phyloP scores from a whole-genome alignment of 73 alveolate genomes.

The Paramecium pentaurelia region DNA sequence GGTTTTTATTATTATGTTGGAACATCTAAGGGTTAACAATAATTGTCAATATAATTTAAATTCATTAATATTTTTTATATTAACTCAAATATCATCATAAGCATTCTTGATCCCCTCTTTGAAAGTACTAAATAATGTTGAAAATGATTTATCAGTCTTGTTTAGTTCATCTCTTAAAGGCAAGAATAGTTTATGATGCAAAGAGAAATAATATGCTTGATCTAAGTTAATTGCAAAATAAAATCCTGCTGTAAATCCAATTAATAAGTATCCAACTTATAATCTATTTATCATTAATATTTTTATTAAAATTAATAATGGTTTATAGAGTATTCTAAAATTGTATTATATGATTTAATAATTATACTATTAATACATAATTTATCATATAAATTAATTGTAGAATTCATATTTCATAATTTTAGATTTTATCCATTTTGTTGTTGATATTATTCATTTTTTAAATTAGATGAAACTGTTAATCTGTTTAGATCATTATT shows the following conservation, averaged over 20 bases:
- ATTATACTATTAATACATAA: neutral
- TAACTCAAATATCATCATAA: neutral
- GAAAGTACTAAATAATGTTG: neutral
- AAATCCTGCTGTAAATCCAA: slow-evolving; percentile 20
- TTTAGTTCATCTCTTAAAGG: neutral
- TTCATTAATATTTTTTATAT: neutral
- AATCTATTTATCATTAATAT: neutral
- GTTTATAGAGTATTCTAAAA: neutral
- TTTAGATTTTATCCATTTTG: too few species aligned
- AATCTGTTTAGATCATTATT: too few species aligned
- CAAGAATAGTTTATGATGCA: neutral
- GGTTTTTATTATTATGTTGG: neutral
- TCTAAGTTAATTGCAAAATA: slow-evolving; percentile 20
- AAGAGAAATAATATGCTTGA: neutral
- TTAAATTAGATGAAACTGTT: too few species aligned
- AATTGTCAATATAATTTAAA: neutral
- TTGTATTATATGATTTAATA: neutral
- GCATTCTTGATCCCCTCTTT: neutral
- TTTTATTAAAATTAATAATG: neutral
- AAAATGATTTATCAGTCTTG: neutral
- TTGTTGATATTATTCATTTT: neutral
- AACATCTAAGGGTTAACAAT: neutral
- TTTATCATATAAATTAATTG: too few species aligned
- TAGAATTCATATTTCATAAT: too few species aligned
- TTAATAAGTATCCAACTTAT: neutral